These are phyloP conservation scores for Ballota nigra DNA, from an alignment of 257 asterid species.

Conservation along the genomic window DNA sequence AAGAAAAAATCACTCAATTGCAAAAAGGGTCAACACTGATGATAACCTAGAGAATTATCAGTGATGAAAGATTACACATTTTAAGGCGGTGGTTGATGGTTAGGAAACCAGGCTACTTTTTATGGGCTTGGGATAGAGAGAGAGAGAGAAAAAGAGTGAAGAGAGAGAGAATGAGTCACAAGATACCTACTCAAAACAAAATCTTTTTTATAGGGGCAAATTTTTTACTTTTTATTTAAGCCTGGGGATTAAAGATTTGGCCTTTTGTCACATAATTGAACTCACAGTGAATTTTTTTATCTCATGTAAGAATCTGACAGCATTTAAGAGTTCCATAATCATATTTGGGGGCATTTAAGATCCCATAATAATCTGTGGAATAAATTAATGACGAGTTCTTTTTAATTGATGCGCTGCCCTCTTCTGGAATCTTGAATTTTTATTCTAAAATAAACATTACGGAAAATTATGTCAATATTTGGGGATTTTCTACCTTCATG, in stretches of 20 bases:
- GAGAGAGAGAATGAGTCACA: conserved; percentile 34
- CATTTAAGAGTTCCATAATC: conserved; percentile 12
- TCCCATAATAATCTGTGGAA: neutral
- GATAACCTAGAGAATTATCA: conserved; percentile 13
- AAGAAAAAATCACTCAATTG: conserved; percentile 23
- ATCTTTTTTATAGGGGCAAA: conserved; percentile 16
- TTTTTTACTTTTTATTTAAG: conserved; percentile 13
- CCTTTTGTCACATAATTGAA: neutral
- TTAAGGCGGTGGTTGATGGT: conserved; percentile 39
- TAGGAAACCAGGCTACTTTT: conserved; percentile 28
- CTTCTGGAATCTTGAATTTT: neutral
- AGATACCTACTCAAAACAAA: conserved; percentile 42
- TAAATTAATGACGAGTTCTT: too few relatives aligned
- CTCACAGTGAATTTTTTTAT: too few relatives aligned
- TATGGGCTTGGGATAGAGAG: conserved; percentile 12
- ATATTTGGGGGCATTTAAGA: neutral
- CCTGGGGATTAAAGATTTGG: neutral
- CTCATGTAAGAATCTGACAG: neutral
- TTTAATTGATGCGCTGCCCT: neutral
- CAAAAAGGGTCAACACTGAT: conserved; percentile 6
- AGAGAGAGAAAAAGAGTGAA: conserved; percentile 4
- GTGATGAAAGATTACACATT: conserved; percentile 20
- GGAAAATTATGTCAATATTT: too few relatives aligned
- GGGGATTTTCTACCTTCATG: neutral
- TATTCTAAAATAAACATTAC: too few relatives aligned